Percentiles rank a stretch among this genome's conserved stretches.
Conservation (phyloP, 805 yeast genomes). For the Metschnikowia gelsemii region DNA sequence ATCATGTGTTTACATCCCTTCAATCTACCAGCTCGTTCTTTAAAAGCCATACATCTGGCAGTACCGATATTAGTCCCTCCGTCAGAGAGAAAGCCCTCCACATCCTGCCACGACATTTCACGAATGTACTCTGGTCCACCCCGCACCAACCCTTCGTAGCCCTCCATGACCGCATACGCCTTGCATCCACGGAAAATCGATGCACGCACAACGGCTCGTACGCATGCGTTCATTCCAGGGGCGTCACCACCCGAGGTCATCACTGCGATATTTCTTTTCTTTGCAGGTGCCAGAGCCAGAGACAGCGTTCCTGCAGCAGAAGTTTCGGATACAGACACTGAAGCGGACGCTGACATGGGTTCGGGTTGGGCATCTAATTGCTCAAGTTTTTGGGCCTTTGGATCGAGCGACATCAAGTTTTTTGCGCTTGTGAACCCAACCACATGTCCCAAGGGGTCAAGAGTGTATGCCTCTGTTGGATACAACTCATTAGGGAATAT, state of each 20-base stretch:
- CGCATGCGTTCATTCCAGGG: constrained; percentile 79
- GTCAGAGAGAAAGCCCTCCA: constrained; percentile 63
- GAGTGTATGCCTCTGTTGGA: constrained; percentile 67
- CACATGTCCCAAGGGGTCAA: constrained; percentile 83
- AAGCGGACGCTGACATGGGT: constrained; percentile 13
- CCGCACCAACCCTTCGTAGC: constrained; percentile 68
- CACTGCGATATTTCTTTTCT: constrained; percentile 56
- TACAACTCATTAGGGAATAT: constrained; percentile 67
- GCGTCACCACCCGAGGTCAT: constrained; percentile 86
- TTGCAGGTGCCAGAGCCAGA: neutral
- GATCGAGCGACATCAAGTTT: constrained; percentile 55
- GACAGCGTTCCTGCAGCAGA: neutral
- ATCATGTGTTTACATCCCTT: constrained; percentile 65
- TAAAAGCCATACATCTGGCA: constrained; percentile 68
- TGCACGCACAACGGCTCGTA: constrained; percentile 68
- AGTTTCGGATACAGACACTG: constrained; percentile 15
- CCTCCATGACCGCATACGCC: constrained; percentile 69
- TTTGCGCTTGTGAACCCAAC: constrained; percentile 71
- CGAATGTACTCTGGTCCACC: constrained; percentile 58
- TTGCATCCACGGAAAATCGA: constrained; percentile 65
- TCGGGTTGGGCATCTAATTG: constrained; percentile 6
- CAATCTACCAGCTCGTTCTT: constrained; percentile 64
- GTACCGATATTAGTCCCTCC: constrained; percentile 84
- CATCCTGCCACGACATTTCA: constrained; percentile 71
- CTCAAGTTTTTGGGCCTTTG: constrained; percentile 38